A percentile compares a stretch with the other conserved stretches of the same genome.
These are phyloP conservation scores for Moelleriella libera DNA, from an alignment of 2,329 filamentous ascomycete species.

Conservation along the genomic window DNA sequence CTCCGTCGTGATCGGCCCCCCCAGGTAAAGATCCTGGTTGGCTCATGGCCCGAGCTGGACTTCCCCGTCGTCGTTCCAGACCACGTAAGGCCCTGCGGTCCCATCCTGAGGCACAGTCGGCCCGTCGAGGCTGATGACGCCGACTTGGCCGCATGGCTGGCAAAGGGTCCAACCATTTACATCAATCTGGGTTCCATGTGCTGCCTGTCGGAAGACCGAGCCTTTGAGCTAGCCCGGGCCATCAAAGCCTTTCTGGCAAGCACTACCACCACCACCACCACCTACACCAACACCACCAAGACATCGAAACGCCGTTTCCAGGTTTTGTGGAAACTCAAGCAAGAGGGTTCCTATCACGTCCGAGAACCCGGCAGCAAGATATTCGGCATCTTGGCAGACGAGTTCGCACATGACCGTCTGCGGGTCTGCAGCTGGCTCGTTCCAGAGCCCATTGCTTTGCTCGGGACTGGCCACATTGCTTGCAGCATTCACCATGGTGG, in stretches of 20 bases:
- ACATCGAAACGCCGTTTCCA: conserved; percentile 6
- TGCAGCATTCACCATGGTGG: conserved; percentile 32
- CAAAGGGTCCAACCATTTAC: conserved; percentile 25
- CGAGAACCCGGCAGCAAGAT: conserved; percentile 5
- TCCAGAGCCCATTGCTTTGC: conserved; percentile 19
- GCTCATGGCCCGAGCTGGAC: conserved; percentile 18
- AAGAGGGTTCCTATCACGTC: conserved; percentile 6
- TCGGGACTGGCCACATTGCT: conserved; percentile 21
- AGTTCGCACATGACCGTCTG: conserved; percentile 15
- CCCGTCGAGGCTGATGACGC: conserved; percentile 21
- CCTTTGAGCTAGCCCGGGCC: conserved; percentile 21
- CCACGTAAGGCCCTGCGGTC: conserved; percentile 29
- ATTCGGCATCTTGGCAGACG: conserved; percentile 9
- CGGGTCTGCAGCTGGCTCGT: conserved; percentile 25
- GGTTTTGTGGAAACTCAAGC: conserved; percentile 20
- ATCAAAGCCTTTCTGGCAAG: conserved; percentile 23
- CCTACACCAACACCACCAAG: conserved; percentile 10
- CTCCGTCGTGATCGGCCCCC: conserved; percentile 6
- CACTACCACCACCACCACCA: no score
- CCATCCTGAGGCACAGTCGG: conserved; percentile 23
- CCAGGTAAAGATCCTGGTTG: conserved; percentile 12
- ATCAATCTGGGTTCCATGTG: conserved; percentile 31
- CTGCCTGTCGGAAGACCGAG: conserved; percentile 16
- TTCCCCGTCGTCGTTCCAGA: conserved; percentile 23
- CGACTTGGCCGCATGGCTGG: conserved; percentile 27